A percentile compares a stretch with the other conserved stretches of the same genome.
Evolutionary conservation across 2,329 filamentous ascomycete genomes (phyloP).

Genomic region (Ophiocordyceps polyrhachis-furcata): DNA sequence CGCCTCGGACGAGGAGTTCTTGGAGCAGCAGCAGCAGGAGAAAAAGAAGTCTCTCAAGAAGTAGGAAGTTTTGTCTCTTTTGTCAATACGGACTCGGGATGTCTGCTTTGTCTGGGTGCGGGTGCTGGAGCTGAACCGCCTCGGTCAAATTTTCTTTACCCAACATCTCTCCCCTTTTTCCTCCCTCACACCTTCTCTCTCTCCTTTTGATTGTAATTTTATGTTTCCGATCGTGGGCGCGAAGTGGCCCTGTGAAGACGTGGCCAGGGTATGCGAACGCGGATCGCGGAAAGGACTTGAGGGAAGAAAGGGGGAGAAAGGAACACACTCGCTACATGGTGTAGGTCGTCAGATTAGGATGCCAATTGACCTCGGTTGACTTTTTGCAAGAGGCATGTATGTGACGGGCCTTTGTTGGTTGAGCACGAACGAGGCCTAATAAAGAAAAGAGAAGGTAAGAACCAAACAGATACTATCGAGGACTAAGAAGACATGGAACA

Average conservation of each 20-base stretch:
- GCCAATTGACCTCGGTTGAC: conserved; percentile 2
- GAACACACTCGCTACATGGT: conserved; percentile 1
- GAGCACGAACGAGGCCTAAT: no score
- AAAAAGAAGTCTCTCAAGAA: conserved; percentile 15
- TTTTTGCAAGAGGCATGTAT: neutral
- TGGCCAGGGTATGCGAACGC: neutral
- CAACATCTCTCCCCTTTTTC: neutral
- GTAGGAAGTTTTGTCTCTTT: conserved; percentile 7
- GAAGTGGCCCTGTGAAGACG: neutral
- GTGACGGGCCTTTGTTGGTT: no score
- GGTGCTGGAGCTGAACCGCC: conserved; percentile 1
- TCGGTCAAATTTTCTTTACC: neutral
- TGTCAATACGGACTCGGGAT: neutral
- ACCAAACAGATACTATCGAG: no score
- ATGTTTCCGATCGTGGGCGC: neutral
- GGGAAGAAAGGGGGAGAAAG: neutral
- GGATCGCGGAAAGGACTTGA: neutral
- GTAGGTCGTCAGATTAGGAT: conserved; percentile 3
- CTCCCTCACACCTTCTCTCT: neutral
- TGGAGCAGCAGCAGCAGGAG: conserved; percentile 30
- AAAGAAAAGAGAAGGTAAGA: no score
- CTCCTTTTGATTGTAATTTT: conserved; percentile 1
- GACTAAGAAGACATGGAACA: no score
- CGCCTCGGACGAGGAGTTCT: conserved; percentile 75
- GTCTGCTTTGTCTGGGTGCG: conserved; percentile 1